Conservation (phyloP, 768 basidiomycete genomes). For the Podaxis sp. region DNA sequence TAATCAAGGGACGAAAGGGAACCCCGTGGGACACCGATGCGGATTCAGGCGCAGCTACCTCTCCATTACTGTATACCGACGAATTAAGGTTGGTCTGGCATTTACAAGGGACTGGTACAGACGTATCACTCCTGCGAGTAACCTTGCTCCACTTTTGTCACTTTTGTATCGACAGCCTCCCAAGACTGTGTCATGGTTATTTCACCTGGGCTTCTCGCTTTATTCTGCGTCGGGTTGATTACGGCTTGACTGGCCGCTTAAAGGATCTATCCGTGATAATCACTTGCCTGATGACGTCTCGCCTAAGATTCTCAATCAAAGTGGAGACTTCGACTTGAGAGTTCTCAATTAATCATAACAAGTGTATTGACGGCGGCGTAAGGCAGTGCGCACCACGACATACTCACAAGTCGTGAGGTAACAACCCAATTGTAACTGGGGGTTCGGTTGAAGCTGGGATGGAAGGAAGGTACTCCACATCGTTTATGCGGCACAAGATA, state of each 20-base stretch:
- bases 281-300: neutral
- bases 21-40: conserved; percentile 5
- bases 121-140: neutral
- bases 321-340: neutral
- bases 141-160: neutral
- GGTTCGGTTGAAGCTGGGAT: too few relatives aligned
- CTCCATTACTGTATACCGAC: neutral
- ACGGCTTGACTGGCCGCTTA: neutral
- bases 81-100: neutral
- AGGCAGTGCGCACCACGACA: too few relatives aligned
- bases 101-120: neutral
- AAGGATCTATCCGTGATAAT: neutral
- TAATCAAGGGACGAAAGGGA: neutral
- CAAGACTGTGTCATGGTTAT: neutral
- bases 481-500: too few relatives aligned
- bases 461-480: too few relatives aligned
- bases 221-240: neutral
- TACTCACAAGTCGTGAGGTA: too few relatives aligned
- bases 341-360: neutral
- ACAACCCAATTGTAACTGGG: too few relatives aligned
- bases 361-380: neutral
- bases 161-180: neutral
- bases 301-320: neutral
- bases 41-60: neutral
- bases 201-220: neutral